These are phyloP conservation scores for Yamadazyma oceani DNA, from an alignment of 1,139 yeast species.

Conservation along the genomic window DNA sequence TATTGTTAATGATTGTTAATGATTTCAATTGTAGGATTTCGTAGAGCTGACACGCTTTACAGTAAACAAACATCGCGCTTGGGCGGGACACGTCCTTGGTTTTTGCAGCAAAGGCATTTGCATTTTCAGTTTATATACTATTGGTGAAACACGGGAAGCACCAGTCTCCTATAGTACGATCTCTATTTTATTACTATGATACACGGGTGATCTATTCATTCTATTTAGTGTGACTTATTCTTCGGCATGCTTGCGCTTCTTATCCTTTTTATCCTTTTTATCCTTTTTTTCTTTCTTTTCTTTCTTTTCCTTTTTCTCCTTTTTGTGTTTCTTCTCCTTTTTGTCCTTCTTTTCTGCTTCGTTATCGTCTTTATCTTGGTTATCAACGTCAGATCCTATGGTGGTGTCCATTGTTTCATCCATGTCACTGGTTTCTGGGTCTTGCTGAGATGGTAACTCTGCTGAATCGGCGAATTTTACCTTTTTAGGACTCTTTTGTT, in stretches of 20 bases:
- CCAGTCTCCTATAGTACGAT: too few relatives aligned
- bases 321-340: constrained; percentile 17
- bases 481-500: constrained; percentile 10
- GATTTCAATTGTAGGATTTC: not conserved
- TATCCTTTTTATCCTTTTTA: constrained; percentile 16
- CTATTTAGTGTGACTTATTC: too few relatives aligned
- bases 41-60: constrained; percentile 1
- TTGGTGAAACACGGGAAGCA: too few relatives aligned
- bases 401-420: constrained; percentile 19
- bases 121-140: too few relatives aligned
- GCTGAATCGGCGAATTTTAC: constrained; percentile 21
- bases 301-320: constrained; percentile 20
- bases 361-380: constrained; percentile 12
- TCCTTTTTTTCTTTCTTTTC: constrained; percentile 16
- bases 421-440: constrained; percentile 17
- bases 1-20: not conserved
- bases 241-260: not conserved
- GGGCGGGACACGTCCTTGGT: constrained; percentile 1
- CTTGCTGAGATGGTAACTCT: constrained; percentile 8
- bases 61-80: constrained; percentile 3
- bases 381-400: constrained; percentile 5
- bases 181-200: not conserved
- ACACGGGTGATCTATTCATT: not conserved
- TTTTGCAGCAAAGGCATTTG: not conserved
- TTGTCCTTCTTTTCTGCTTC: constrained; percentile 13